Evolutionary conservation across 2,329 filamentous ascomycete genomes (phyloP), one percentile per base, ranked within the genome.

Genomic region (Sclerotinia nivalis): DNA sequence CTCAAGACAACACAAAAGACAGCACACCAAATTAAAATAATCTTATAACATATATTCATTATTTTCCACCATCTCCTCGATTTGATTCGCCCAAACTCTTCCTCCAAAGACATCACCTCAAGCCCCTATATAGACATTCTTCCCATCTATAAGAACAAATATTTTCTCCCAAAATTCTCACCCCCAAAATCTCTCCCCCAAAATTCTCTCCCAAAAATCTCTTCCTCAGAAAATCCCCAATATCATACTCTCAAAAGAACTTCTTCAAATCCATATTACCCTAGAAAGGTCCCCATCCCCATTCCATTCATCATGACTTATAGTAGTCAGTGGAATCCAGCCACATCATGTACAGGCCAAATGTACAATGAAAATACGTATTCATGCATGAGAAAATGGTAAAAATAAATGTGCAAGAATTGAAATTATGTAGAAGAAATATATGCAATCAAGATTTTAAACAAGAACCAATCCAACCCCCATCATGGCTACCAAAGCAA

Each of bases 351-450:
- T 58, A 68, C 65, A 68, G 7, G 40, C 4, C 6, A 60, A 60
- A 68, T 68, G 52, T 50, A 28, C 43, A 49, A 50, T 25, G 22
- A 61, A 49, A 47, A 50, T 54, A 18, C 34, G 22, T 50, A 31
- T 40, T 15, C 47, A 22, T 40, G 31, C 37, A 45, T 43, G 28
- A 7, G 52, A 25, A 34, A n/a, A 25, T 59, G 64, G 15, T n/a
- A 22, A 54, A 50, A 66, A 50, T 47, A 15, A 69, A 15, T 58
- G 40, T 69, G 25, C 60, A 69, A 69, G 60, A 66, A 47, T 50
- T 22, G 13, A 37, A 52, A 52, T 50, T 2, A 20, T 40, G 22
- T 64, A 52, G 25, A 37, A 40, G 31, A 31, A 43, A 50, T 54
- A 22, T 8, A 28, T 20, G 2, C 10, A 25, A 40, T 10, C 3